These are phyloP conservation scores for Steccherinum ochraceum DNA, from an alignment of 768 basidiomycete species.

Conservation along the genomic window DNA sequence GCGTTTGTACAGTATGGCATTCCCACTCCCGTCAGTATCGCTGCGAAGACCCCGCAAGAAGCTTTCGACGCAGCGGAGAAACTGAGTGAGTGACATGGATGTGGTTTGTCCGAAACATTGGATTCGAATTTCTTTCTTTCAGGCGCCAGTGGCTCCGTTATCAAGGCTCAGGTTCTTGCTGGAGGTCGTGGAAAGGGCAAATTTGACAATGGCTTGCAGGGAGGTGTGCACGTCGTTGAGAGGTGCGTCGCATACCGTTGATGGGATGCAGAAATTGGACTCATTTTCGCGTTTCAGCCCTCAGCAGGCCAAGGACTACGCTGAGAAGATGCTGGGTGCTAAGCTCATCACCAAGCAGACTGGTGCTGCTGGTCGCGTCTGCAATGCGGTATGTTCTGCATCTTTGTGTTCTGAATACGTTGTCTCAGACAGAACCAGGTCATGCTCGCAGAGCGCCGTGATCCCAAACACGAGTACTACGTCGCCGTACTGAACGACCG, in stretches of 20 bases:
- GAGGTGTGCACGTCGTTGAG: slow-evolving; percentile 92
- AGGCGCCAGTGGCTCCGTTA: slow-evolving; percentile 81
- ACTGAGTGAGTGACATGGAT: slow-evolving; percentile 55
- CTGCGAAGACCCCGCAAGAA: slow-evolving; percentile 85
- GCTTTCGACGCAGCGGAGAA: slow-evolving; percentile 84
- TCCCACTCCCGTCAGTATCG: slow-evolving; percentile 85
- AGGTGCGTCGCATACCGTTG: slow-evolving; percentile 40
- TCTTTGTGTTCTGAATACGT: not conserved
- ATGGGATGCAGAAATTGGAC: not conserved
- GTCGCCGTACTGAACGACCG: slow-evolving; percentile 97
- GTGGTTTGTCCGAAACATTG: not conserved
- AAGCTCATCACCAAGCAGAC: slow-evolving; percentile 99
- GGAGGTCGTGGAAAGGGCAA: slow-evolving; percentile 98
- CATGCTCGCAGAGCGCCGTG: slow-evolving; percentile 95
- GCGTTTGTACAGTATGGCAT: slow-evolving; percentile 83
- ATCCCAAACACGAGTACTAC: slow-evolving; percentile 96
- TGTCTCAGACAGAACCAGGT: slow-evolving; percentile 44
- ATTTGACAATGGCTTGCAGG: slow-evolving; percentile 93
- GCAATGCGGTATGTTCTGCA: slow-evolving; percentile 74
- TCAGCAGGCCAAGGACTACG: slow-evolving; percentile 81
- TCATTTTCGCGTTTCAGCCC: slow-evolving; percentile 49
- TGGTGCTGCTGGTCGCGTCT: slow-evolving; percentile 83
- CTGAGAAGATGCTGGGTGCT: slow-evolving; percentile 88
- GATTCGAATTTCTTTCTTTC: not conserved
- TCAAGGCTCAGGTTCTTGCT: slow-evolving; percentile 98